Percentiles rank a stretch among this genome's conserved stretches.
Evolutionary conservation across 2,329 filamentous ascomycete genomes (phyloP).

Genomic region (Cercospora sp.): DNA sequence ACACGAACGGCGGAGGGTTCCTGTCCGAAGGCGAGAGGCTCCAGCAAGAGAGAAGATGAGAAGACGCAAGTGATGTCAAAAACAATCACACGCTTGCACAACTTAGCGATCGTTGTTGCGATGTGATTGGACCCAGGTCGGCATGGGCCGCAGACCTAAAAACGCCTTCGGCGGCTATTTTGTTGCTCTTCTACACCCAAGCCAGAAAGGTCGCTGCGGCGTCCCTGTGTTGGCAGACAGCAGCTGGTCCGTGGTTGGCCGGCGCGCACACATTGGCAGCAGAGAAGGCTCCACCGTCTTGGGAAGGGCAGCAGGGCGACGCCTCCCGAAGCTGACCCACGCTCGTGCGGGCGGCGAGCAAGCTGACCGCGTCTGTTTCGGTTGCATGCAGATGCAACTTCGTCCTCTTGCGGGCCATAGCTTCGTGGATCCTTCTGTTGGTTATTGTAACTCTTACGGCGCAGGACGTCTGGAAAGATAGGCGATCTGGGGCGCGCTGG

Average conservation of each 20-base stretch:
- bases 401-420: constrained; percentile 17
- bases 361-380: constrained; percentile 14
- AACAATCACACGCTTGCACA: not conserved
- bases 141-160: not conserved
- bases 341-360: not conserved
- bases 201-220: not conserved
- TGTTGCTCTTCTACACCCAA: not conserved
- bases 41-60: not conserved
- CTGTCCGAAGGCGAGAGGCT: not conserved
- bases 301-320: constrained; percentile 3
- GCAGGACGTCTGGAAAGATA: constrained; percentile 3
- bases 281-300: not conserved
- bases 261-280: not conserved
- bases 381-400: constrained; percentile 4
- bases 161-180: constrained; percentile 7
- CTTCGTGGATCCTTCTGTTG: constrained; percentile 12
- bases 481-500: not conserved
- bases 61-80: not conserved
- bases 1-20: not conserved
- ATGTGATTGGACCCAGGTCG: not conserved
- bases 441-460: constrained; percentile 5
- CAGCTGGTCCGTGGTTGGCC: constrained; percentile 6
- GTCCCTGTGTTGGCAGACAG: constrained; percentile 5
- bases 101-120: not conserved
- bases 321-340: constrained; percentile 16